Evolutionary conservation across 2,329 filamentous ascomycete genomes (phyloP).

Genomic region (Xylaria sp.): DNA sequence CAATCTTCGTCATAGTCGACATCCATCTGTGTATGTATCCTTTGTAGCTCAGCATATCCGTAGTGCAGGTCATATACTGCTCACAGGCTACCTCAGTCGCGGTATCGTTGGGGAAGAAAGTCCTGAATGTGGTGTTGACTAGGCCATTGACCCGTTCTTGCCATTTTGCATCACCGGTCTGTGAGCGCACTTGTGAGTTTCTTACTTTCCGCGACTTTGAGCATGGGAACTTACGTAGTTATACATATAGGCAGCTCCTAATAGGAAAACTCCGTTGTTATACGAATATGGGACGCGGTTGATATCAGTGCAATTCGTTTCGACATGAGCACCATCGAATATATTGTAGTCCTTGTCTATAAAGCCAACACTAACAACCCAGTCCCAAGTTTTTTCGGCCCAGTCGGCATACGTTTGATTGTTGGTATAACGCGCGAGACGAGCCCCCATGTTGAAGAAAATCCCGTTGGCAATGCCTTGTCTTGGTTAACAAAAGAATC

Average conservation of each 20-base stretch:
- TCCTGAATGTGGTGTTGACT: constrained; percentile 55
- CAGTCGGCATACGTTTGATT: constrained; percentile 71
- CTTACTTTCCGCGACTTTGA: not conserved
- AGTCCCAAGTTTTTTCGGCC: constrained; percentile 69
- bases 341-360: constrained; percentile 58
- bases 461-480: constrained; percentile 58
- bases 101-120: constrained; percentile 61
- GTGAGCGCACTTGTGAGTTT: constrained; percentile 17
- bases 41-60: constrained; percentile 69
- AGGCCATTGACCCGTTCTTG: constrained; percentile 61
- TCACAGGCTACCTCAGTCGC: constrained; percentile 68
- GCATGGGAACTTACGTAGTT: constrained; percentile 51
- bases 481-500: constrained; percentile 30
- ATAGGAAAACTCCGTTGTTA: constrained; percentile 61
- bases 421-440: constrained; percentile 70
- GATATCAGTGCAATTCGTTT: constrained; percentile 58
- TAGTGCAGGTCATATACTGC: constrained; percentile 59
- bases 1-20: constrained; percentile 54
- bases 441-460: constrained; percentile 63
- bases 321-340: constrained; percentile 61
- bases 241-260: constrained; percentile 55
- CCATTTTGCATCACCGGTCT: constrained; percentile 55
- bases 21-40: constrained; percentile 66
- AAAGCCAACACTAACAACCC: constrained; percentile 59
- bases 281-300: constrained; percentile 64